Evolutionary conservation across 169 alveolate species (phyloP).

Genomic region (Perkinsus olseni): DNA sequence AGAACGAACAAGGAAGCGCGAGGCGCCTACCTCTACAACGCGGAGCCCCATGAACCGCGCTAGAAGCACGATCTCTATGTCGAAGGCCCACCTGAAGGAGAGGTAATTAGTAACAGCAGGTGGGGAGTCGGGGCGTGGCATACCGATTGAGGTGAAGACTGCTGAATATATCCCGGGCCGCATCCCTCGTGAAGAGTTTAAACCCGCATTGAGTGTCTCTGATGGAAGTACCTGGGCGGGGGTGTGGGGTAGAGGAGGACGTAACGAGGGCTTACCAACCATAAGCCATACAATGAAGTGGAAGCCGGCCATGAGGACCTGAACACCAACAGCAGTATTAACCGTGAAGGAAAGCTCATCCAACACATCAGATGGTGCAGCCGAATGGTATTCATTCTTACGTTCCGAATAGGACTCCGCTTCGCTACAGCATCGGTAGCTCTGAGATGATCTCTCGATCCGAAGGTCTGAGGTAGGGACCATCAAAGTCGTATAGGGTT

Average conservation of each 20-base stretch:
- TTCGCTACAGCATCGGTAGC: slow-evolving; percentile 35
- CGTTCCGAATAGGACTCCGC: slow-evolving; percentile 29
- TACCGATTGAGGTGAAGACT: slow-evolving; percentile 58
- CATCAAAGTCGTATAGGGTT: not conserved
- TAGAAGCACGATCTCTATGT: slow-evolving; percentile 64
- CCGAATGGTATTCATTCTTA: not conserved
- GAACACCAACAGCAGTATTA: slow-evolving; percentile 13
- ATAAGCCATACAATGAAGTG: slow-evolving; percentile 23
- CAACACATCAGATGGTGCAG: not conserved
- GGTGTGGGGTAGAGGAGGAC: not conserved
- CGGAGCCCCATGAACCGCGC: slow-evolving; percentile 24
- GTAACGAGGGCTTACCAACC: slow-evolving; percentile 1
- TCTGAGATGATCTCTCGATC: not conserved
- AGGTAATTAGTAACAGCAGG: too few relatives aligned
- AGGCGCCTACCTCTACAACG: not conserved
- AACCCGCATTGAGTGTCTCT: slow-evolving; percentile 80
- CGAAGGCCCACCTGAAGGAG: slow-evolving; percentile 66
- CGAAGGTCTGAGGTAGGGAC: not conserved
- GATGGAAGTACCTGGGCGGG: not conserved
- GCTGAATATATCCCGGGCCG: slow-evolving; percentile 57
- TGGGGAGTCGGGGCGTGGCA: too few relatives aligned
- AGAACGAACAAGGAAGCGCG: not conserved
- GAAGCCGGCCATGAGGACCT: slow-evolving; percentile 14
- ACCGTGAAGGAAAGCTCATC: not conserved
- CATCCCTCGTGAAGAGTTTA: slow-evolving; percentile 63